A percentile compares a stretch with the other conserved stretches of the same genome.
These are phyloP conservation scores for Asterophora lycoperdoides DNA, from an alignment of 768 basidiomycete genomes.

Conservation along the genomic window DNA sequence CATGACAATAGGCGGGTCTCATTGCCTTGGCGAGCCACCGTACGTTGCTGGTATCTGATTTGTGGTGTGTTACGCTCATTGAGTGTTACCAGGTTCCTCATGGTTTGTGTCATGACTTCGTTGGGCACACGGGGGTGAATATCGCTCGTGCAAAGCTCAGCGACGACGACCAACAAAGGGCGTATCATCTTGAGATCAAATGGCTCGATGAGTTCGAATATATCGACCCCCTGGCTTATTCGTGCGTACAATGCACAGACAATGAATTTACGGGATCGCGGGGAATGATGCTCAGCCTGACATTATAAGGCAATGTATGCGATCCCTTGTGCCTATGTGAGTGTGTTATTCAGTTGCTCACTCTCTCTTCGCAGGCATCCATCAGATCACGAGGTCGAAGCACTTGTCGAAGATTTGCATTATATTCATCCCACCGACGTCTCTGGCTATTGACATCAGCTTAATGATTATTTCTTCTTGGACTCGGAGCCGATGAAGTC, in stretches of 20 bases:
- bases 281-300: not conserved
- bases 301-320: not conserved
- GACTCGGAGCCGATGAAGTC: not conserved
- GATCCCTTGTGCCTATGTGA: not conserved
- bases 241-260: not conserved
- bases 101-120: not conserved
- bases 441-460: not conserved
- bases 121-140: not conserved
- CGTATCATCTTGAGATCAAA: not conserved
- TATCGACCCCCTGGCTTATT: not conserved
- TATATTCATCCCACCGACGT: not conserved
- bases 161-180: not conserved
- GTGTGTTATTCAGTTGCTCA: not conserved
- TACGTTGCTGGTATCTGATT: not conserved
- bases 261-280: not conserved
- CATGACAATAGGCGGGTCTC: too few relatives aligned
- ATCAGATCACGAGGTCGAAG: not conserved
- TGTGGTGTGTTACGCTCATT: not conserved
- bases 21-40: conserved; percentile 6
- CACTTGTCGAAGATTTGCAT: not conserved
- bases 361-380: not conserved
- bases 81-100: not conserved
- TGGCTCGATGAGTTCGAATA: not conserved
- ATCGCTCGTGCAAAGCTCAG: not conserved
- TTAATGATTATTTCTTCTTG: too few relatives aligned